Evolutionary conservation across 345 rosid species (phyloP), one percentile per base, ranked within the genome.

Genomic region (Brassica rapa): DNA sequence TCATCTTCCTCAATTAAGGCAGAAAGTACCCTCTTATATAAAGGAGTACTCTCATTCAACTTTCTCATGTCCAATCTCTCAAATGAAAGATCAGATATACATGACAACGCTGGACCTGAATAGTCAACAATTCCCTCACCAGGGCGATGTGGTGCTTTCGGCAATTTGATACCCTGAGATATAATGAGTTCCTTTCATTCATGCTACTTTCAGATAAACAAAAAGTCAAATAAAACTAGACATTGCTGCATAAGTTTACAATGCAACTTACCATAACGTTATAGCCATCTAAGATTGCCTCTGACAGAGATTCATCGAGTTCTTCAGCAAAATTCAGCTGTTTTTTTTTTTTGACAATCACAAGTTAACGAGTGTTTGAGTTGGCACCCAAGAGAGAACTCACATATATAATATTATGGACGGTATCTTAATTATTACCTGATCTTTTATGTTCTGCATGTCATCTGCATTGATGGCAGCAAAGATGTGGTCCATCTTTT

Each of bases 1-100:
- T 91, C 99, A 80, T 93, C 99, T 86, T 92, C 95, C 82, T 88
- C 98, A 70, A 95, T 93, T 82, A 95, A 84, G 77, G 99, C 97
- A 74, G 97, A 90, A 67, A 95, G 92, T 70, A 93, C 86, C 78
- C 98, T 87, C 76, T 91, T 91, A 86, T 85, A 95, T 82, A 95
- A 72, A 25, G 97, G 91, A 81, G 89, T 84, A 73, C 75, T 86
- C 78, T 89, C 92, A 71, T 84, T 90, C 66, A 86, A 82, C 77
- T 83, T 86, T 73, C 85, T 89, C 82, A 78, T 72, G 66, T 86
- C 90, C 68, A 82, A 46, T 82, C 79, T 85, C 77, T 84, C 89
- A 83, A 75, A 73, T 37, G 87, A 70, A 72, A 85, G 75, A 83
- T 85, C 82, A 51, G 80, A 77, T 70, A 82, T 76, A 67, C 77